Base-by-base conservation (phyloP, 768 basidiomycete genomes). In the Phaffia australis region DNA sequence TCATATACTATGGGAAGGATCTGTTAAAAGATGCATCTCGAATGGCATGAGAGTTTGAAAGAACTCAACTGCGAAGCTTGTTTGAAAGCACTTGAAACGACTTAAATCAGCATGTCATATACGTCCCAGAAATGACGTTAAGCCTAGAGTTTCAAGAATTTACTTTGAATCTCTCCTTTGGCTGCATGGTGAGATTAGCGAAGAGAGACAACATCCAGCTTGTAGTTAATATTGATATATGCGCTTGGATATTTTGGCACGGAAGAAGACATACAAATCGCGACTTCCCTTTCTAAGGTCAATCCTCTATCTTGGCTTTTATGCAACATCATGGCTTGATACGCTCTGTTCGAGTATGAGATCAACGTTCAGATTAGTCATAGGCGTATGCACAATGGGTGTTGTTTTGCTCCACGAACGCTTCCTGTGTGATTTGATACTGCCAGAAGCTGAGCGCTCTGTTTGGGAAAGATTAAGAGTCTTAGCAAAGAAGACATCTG, bases 1-100 rank as follows among this genome's bases (percentile, higher is more conserved):
- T 88, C 65, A 48, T 54, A 54, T 8, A 55, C 59, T 61, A 46
- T 5, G 15, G 6, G n/a, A 21, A 35, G 1, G 35, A 48, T 3
- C 1, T n/a, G 50, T 16, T 27, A 30, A 30, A 50, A 58, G 27
- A 18, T 25, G 30, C 62, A 19, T 25, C 2, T 27, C 32, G 23
- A 50, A 7, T 14, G 19, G 29, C 27, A n/a, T 21, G 14, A 19
- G n/a, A 30, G 11, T 8, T n/a, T 15, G 3, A 48, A 48, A 47
- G 30, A 56, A 42, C 57, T 49, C 18, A n/a, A 65, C 64, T 49
- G 49, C 52, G 46, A 25, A 65, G n/a, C 32, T 65, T 65, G 54
- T 23, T 62, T 27, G 51, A 49, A 27, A 60, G 60, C 18, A 55
- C 46, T 56, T 51, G 0, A 30, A n/a, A 25, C 4, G 15, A 21